Percentiles rank a stretch among this genome's conserved stretches.
phyloP scores from a whole-genome alignment of 2,329 filamentous ascomycete species.

The Fusarium nelsonii region DNA sequence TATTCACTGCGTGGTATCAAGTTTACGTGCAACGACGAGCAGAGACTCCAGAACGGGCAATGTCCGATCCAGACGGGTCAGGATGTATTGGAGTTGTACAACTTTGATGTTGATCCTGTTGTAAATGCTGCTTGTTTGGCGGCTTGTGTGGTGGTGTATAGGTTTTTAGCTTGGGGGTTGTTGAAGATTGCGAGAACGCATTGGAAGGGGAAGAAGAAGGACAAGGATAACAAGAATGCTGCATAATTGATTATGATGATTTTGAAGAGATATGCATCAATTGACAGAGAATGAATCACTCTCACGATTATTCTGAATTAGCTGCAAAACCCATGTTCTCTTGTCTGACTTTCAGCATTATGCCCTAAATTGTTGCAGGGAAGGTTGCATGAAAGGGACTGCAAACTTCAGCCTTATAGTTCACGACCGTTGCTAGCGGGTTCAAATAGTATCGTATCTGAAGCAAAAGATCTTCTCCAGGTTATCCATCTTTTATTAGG shows the following conservation, averaged over 20 bases:
- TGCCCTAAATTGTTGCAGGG: too few species aligned
- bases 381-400: too few species aligned
- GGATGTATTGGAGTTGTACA: conserved; percentile 76
- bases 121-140: conserved; percentile 73
- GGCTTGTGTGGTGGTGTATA: conserved; percentile 73
- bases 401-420: not conserved
- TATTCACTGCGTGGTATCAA: conserved; percentile 71
- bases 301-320: too few species aligned
- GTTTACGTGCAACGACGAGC: conserved; percentile 73
- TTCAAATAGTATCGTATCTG: too few species aligned
- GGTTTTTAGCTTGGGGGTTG: conserved; percentile 71
- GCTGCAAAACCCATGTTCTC: too few species aligned
- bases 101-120: conserved; percentile 70
- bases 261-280: not conserved
- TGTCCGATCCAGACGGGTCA: conserved; percentile 76
- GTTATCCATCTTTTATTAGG: not conserved
- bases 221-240: conserved; percentile 37
- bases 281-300: not conserved
- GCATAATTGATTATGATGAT: not conserved
- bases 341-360: too few species aligned
- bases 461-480: too few species aligned
- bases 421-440: too few species aligned
- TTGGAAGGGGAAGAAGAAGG: conserved; percentile 57
- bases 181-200: conserved; percentile 66
- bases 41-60: conserved; percentile 68